Conservation (phyloP, 73 alveolate genomes). For the Paramecium sonneborni region DNA sequence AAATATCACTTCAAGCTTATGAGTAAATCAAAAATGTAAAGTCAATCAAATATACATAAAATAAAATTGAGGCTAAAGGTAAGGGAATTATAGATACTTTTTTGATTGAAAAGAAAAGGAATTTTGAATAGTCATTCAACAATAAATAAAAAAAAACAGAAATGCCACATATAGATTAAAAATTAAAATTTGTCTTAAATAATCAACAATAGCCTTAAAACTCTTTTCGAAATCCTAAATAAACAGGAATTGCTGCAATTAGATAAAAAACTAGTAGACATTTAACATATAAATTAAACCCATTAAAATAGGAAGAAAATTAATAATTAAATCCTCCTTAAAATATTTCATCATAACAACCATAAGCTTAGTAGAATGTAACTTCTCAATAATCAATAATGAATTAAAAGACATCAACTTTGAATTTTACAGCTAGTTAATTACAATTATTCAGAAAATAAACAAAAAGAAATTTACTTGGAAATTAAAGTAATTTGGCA, state of each 20-base stretch:
- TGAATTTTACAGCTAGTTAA: not conserved
- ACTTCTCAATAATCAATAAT: not conserved
- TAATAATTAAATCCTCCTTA: slow-evolving; percentile 5
- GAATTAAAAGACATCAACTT: not conserved
- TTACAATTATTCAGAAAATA: slow-evolving; percentile 27
- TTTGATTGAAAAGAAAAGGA: slow-evolving; percentile 47
- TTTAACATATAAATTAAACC: not conserved
- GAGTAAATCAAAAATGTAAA: slow-evolving; percentile 22
- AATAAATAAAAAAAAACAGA: not conserved
- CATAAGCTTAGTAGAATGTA: not conserved
- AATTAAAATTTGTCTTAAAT: slow-evolving; percentile 6
- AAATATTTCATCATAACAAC: not conserved
- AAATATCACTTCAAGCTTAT: slow-evolving; percentile 23
- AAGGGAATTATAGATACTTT: slow-evolving; percentile 48
- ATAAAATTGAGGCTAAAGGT: slow-evolving; percentile 63
- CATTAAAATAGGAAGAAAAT: not conserved
- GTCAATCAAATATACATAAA: slow-evolving; percentile 17
- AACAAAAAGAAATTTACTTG: not conserved
- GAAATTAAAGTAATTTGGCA: not conserved
- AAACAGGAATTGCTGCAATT: not conserved
- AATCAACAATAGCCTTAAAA: not conserved
- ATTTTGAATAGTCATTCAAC: not conserved
- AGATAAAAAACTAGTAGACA: not conserved
- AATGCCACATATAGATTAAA: not conserved
- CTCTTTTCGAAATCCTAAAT: slow-evolving; percentile 8